Conservation (phyloP, 1,284 basidiomycete genomes). For the Kalmanozyma brasiliensis region DNA sequence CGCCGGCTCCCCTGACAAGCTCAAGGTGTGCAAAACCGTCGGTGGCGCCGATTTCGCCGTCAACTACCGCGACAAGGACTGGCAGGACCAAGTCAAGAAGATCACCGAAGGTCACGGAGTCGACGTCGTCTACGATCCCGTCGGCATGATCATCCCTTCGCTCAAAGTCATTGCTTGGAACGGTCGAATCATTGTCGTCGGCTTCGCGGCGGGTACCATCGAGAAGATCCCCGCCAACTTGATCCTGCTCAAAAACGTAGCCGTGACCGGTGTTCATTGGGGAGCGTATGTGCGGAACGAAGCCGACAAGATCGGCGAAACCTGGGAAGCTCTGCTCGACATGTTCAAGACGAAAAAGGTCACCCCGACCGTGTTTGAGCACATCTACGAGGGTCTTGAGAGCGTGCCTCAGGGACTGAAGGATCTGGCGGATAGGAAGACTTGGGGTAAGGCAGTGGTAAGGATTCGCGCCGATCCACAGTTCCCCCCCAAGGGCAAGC, state of each 20-base stretch:
- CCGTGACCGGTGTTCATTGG: slow-evolving; percentile 58
- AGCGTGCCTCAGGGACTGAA: slow-evolving; percentile 73
- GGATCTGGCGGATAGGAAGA: slow-evolving; percentile 78
- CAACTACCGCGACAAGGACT: slow-evolving; percentile 63
- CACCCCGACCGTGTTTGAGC: slow-evolving; percentile 79
- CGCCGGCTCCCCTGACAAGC: slow-evolving; percentile 57
- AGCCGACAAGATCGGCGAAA: slow-evolving; percentile 74
- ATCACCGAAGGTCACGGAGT: slow-evolving; percentile 58
- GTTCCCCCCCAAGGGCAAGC: slow-evolving; percentile 50
- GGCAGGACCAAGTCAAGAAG: slow-evolving; percentile 61
- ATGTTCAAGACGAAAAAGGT: slow-evolving; percentile 77
- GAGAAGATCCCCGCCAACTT: slow-evolving; percentile 74
- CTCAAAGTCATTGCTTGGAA: slow-evolving; percentile 81
- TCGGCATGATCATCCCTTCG: slow-evolving; percentile 59
- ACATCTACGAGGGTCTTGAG: slow-evolving; percentile 78
- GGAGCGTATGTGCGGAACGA: slow-evolving; percentile 71
- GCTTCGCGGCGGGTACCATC: slow-evolving; percentile 69
- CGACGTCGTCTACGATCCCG: slow-evolving; percentile 72
- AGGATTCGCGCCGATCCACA: slow-evolving; percentile 70
- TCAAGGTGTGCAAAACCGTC: slow-evolving; percentile 52
- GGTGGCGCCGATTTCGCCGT: slow-evolving; percentile 61
- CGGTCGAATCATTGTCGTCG: slow-evolving; percentile 87
- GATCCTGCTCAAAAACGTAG: slow-evolving; percentile 89
- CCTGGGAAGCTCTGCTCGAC: slow-evolving; percentile 81
- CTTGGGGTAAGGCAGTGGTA: slow-evolving; percentile 91